Evolutionary conservation across 1,139 yeast genomes (phyloP).

Genomic region (Geotrichum cucujoidarum): DNA sequence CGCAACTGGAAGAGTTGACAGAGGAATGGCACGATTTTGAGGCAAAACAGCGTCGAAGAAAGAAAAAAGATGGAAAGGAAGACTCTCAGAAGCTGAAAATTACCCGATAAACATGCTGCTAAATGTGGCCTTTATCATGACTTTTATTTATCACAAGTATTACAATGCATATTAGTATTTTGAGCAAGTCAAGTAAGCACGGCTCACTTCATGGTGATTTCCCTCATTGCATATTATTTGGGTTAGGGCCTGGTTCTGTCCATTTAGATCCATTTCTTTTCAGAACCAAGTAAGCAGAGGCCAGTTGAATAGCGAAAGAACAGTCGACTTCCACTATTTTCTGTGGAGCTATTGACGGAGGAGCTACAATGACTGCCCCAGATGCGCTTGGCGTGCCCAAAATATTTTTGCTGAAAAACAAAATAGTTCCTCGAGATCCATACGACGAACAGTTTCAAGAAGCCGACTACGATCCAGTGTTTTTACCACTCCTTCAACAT

Average conservation of each 20-base stretch:
- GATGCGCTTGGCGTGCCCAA: slow-evolving; percentile 13
- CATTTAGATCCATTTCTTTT: too few species aligned
- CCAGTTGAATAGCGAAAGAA: too few species aligned
- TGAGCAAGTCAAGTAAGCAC: neutral
- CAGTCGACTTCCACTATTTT: too few species aligned
- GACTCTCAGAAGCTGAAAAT: neutral
- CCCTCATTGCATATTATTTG: too few species aligned
- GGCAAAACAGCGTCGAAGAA: slow-evolving; percentile 76
- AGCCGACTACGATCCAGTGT: slow-evolving; percentile 40
- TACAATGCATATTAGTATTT: too few species aligned
- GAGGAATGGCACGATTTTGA: slow-evolving; percentile 98
- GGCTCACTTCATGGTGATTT: too few species aligned
- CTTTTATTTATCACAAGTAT: too few species aligned
- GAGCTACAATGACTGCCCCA: slow-evolving; percentile 10
- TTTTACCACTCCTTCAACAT: slow-evolving; percentile 69
- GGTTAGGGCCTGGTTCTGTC: too few species aligned
- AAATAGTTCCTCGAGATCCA: slow-evolving; percentile 60
- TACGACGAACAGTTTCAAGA: slow-evolving; percentile 47
- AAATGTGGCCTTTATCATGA: too few species aligned
- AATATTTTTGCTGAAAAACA: slow-evolving; percentile 56
- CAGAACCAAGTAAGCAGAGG: too few species aligned
- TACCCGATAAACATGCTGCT: too few species aligned
- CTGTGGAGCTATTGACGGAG: neutral
- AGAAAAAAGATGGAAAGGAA: slow-evolving; percentile 22
- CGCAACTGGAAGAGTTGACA: slow-evolving; percentile 49